phyloP scores from a whole-genome alignment of 805 yeast genomes.

The Hanseniaspora mollemarum region DNA sequence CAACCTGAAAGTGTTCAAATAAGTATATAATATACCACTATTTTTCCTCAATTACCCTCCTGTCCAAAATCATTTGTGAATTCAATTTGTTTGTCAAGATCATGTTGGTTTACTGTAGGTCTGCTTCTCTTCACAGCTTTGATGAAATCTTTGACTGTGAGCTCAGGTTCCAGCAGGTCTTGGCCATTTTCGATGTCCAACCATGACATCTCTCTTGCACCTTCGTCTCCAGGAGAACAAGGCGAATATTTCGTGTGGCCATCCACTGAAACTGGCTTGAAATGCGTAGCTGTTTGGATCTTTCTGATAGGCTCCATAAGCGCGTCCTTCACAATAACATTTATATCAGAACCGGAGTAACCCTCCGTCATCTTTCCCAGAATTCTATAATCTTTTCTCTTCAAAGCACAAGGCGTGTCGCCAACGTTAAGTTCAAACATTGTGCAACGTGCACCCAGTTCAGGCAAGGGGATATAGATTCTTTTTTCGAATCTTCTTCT shows the following conservation, averaged over 20 bases:
- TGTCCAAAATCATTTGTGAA: conserved; percentile 95
- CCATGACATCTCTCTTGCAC: conserved; percentile 86
- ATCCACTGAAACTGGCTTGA: conserved; percentile 37
- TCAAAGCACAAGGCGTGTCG: conserved; percentile 69
- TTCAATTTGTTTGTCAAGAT: conserved; percentile 67
- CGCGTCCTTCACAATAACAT: conserved; percentile 94
- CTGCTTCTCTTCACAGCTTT: conserved; percentile 83
- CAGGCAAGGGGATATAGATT: conserved; percentile 91
- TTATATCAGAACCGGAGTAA: conserved; percentile 93
- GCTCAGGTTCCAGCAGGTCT: conserved; percentile 78
- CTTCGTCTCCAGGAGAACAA: conserved; percentile 91
- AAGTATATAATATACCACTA: not conserved
- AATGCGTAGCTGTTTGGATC: conserved; percentile 92
- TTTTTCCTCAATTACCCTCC: conserved; percentile 60
- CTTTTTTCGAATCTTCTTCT: conserved; percentile 92
- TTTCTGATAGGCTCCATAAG: conserved; percentile 95
- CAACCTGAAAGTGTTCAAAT: conserved; percentile 30
- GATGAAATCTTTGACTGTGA: conserved; percentile 82
- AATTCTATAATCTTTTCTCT: conserved; percentile 58
- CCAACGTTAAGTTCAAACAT: conserved; percentile 95
- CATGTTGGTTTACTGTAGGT: conserved; percentile 86
- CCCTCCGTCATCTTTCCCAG: conserved; percentile 93
- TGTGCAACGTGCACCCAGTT: conserved; percentile 75
- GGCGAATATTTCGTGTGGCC: conserved; percentile 53
- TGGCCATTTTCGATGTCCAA: conserved; percentile 70